Conservation (phyloP, 345 rosid genomes). For the Punica granatum region DNA sequence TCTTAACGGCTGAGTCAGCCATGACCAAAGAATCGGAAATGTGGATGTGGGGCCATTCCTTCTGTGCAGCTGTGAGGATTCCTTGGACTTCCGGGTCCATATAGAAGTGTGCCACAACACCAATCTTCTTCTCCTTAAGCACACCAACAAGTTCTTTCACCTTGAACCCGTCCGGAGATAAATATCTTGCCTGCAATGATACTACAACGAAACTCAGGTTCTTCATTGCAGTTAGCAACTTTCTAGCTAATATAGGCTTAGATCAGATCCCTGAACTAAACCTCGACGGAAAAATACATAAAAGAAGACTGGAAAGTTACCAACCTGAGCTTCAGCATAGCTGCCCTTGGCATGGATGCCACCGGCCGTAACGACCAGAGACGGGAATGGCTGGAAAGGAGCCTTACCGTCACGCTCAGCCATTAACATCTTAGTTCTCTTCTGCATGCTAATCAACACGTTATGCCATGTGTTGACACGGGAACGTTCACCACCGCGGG, state of each 20-base stretch:
- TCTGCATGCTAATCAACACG: slow-evolving; percentile 83
- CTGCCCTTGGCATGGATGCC: slow-evolving; percentile 75
- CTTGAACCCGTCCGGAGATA: slow-evolving; percentile 63
- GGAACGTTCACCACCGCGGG: slow-evolving; percentile 49
- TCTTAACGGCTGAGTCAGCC: slow-evolving; percentile 94
- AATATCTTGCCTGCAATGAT: slow-evolving; percentile 60
- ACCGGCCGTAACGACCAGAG: slow-evolving; percentile 47
- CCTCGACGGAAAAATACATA: too few species aligned
- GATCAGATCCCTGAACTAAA: too few species aligned
- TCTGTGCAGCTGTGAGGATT: slow-evolving; percentile 82
- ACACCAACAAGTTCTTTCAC: slow-evolving; percentile 61
- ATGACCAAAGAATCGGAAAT: slow-evolving; percentile 93
- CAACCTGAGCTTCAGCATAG: slow-evolving; percentile 91
- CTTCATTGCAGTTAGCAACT: neutral
- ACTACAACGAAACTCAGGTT: slow-evolving; percentile 23
- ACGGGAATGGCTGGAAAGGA: slow-evolving; percentile 72
- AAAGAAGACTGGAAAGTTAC: neutral
- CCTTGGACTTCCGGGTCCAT: slow-evolving; percentile 99
- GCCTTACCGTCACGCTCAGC: slow-evolving; percentile 54
- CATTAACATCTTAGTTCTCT: slow-evolving; percentile 60
- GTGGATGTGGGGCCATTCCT: slow-evolving; percentile 86
- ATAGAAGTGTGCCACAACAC: slow-evolving; percentile 88
- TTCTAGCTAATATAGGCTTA: too few species aligned
- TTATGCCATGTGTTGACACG: slow-evolving; percentile 94
- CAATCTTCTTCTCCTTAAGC: slow-evolving; percentile 81